Conservation (phyloP, 768 basidiomycete species). For the Pholiota conissans region DNA sequence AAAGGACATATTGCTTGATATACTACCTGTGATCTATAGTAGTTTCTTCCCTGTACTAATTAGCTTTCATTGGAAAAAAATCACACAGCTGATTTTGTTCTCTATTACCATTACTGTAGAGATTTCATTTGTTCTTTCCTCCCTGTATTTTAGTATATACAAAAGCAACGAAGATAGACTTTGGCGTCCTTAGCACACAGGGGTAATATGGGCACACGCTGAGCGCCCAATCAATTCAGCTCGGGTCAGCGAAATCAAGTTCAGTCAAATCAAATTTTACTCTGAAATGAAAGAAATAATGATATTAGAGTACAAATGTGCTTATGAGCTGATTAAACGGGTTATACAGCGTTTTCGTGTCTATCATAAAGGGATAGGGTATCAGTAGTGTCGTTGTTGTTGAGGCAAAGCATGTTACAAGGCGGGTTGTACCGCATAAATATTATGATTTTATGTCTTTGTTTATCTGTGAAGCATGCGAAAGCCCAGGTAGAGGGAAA, state of each 20-base stretch:
- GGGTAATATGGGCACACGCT: too few relatives aligned
- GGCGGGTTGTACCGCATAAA: slow-evolving; percentile 6
- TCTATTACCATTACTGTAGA: too few relatives aligned
- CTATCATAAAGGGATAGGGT: slow-evolving; percentile 5
- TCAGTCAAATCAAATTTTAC: neutral
- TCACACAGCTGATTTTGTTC: neutral
- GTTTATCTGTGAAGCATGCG: slow-evolving; percentile 33
- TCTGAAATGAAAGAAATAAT: slow-evolving; percentile 9
- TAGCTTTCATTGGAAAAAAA: neutral
- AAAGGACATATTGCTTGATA: neutral
- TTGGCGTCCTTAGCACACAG: too few relatives aligned
- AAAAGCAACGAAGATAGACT: neutral
- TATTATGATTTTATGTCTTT: slow-evolving; percentile 23
- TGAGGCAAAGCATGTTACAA: neutral
- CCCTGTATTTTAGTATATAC: neutral
- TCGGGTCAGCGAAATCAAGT: neutral
- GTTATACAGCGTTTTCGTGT: slow-evolving; percentile 6
- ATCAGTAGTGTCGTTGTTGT: neutral
- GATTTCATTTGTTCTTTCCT: neutral
- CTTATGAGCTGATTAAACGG: slow-evolving; percentile 8
- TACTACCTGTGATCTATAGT: neutral
- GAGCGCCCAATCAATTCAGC: too few relatives aligned
- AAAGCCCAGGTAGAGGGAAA: slow-evolving; percentile 64
- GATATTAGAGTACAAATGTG: slow-evolving; percentile 10
- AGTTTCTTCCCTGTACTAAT: neutral